Conservation (phyloP, 2,329 filamentous ascomycete genomes). For the Zalaria obscura region DNA sequence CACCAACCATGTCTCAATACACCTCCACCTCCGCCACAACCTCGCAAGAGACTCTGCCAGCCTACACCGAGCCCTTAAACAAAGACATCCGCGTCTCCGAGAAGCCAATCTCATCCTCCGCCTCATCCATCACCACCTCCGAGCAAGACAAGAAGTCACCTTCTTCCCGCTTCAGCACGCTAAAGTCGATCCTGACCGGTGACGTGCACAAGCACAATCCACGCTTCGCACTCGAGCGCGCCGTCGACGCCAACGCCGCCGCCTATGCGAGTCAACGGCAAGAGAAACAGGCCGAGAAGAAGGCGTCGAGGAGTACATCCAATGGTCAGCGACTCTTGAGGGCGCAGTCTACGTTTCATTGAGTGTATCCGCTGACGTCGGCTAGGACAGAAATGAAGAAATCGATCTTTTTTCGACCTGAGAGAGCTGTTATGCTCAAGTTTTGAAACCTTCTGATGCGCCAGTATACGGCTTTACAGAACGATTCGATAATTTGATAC, state of each 20-base stretch:
- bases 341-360: no score
- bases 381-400: no score
- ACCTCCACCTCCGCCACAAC: constrained; percentile 1
- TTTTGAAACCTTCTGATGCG: no score
- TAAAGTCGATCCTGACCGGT: constrained; percentile 3
- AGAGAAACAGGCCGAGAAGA: no score
- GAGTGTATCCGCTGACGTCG: no score
- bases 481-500: no score
- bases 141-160: background rate
- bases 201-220: background rate
- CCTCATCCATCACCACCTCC: no score
- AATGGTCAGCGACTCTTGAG: no score
- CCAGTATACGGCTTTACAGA: no score
- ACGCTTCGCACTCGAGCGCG: background rate
- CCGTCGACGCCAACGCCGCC: background rate
- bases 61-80: background rate
- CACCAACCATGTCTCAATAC: constrained; percentile 1
- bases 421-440: no score
- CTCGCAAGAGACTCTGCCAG: constrained; percentile 1
- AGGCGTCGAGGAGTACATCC: no score
- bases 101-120: background rate
- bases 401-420: no score
- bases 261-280: background rate
- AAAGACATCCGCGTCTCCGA: constrained; percentile 2
- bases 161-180: constrained; percentile 1